Base-by-base conservation (phyloP, 2,329 filamentous ascomycete species). In the Neofusicoccum cordaticola region DNA sequence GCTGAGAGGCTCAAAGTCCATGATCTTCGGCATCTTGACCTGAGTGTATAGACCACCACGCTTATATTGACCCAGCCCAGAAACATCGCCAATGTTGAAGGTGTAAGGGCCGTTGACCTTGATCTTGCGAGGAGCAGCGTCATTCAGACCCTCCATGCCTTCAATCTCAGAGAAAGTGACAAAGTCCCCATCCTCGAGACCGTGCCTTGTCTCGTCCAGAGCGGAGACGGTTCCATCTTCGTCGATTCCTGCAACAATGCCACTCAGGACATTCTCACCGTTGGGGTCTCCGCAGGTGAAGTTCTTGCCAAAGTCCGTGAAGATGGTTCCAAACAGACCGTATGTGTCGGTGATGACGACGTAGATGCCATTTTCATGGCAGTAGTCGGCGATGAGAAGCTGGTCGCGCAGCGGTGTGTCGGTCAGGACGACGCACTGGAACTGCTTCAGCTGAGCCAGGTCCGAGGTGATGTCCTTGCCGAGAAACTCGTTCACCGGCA, bases 21-120 rank as follows among this genome's bases (percentile, higher is more conserved):
- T 80, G 63, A 92, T 86, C 81, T 95, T 97, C 58, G 95, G 95
- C 94, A 97, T 97, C 85, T 98, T 99, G 78, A 98, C 95, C 78
- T 99, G 95, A 44, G 91, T 90, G 78, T 91, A 99, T 66, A 97
- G 86, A 66, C 95, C 95, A 52, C 94, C 94, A 60, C 90, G 86
- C 81, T 91, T 83, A 81, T 99, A 99, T 72, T 91, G 85, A 41
- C 95, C 95, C 41, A 97, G 84, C 5, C 87, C 89, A 27, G 91
- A 92, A 9, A 98, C 92, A 75, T 97, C 92, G 47, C 94, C 95
- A 70, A 99, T 97, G 13, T 92, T 95, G 80, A 99, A 99, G 8
- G 93, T 97, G 77, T 98, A 99, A 3, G 95, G 95, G 5, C 82
- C 95, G 81, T 96, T 97, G 57, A 97, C 93, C 3, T 90, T 92